Evolutionary conservation across 345 rosid species (phyloP).

Genomic region (Lenwebbia sp.): DNA sequence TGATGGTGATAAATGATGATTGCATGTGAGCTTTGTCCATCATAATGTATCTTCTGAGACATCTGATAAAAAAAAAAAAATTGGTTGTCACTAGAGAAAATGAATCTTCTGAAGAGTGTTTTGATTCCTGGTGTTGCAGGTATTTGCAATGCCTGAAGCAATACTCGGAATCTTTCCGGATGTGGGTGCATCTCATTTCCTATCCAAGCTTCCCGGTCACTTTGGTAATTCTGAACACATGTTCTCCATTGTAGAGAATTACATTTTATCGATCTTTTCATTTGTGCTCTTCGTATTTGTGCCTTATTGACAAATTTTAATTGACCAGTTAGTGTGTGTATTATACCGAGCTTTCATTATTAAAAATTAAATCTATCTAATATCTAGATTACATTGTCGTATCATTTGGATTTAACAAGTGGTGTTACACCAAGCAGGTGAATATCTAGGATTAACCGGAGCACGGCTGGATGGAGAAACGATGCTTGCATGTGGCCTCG

Average conservation of each 20-base stretch:
- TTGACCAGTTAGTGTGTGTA: neutral
- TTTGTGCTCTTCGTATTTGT: neutral
- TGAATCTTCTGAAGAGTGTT: neutral
- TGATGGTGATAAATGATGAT: neutral
- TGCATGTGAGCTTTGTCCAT: neutral
- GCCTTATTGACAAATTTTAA: neutral
- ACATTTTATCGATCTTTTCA: neutral
- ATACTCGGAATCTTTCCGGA: conserved; percentile 8
- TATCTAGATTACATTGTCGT: neutral
- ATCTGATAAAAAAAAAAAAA: neutral
- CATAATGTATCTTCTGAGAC: neutral
- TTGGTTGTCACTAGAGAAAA: neutral
- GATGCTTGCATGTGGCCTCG: conserved; percentile 17
- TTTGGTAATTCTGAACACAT: neutral
- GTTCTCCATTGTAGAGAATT: neutral
- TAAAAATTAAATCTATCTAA: neutral
- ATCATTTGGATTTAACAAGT: neutral
- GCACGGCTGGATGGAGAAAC: conserved; percentile 8
- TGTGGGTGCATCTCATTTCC: conserved; percentile 11
- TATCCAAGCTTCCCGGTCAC: conserved; percentile 8
- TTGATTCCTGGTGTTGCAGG: neutral
- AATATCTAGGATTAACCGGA: conserved; percentile 18
- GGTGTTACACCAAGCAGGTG: neutral
- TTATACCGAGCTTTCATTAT: neutral
- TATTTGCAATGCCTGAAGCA: conserved; percentile 17